Evolutionary conservation across 805 yeast genomes (phyloP), one percentile per base, ranked within the genome.

Genomic region (Barnettozyma vustinii): DNA sequence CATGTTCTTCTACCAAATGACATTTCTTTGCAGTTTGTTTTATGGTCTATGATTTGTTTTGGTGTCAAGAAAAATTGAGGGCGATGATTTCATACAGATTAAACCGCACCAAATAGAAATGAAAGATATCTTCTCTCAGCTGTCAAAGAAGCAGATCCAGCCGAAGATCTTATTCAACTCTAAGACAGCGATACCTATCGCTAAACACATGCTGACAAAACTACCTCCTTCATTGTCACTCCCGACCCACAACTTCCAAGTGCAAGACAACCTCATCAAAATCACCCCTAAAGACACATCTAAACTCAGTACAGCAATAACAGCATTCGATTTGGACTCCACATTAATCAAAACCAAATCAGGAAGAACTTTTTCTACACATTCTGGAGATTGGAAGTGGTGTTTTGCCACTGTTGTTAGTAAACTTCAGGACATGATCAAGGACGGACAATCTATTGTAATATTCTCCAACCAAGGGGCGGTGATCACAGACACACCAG

Each of bases 401-500:
- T 74, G 83, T 66, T 72, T 69, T 50, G 65, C 62, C 27, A 63
- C 57, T n/a, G 60, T 61, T 8, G 47, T 46, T 4, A 46, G 32
- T 36, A 52, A 18, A 33, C 44, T 56, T 6, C 16, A 40, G 25
- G 9, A 21, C 6, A n/a, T 55, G 12, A 25, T 15, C n/a, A 42
- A 46, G 3, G 54, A 58, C 10, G 45, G 45, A 7, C 25, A 20
- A 20, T 19, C 51, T 5, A 53, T 90, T 4, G 91, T 84, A 4
- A 76, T 92, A 1, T 87, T 92, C 62, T 80, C 97, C 1, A 92
- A 92, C 61, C 99, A 92, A 64, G 96, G 92, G 19, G 84, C 81
- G 0, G 75, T 82, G 2, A 66, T 79, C 0, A 76, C 75, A 12
- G 66, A 60, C 1, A 61, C 62, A 44, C 64, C 67, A 4, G 48